Base-by-base conservation (phyloP, 306 rosid species). In the Lathyrus tuberosus region DNA sequence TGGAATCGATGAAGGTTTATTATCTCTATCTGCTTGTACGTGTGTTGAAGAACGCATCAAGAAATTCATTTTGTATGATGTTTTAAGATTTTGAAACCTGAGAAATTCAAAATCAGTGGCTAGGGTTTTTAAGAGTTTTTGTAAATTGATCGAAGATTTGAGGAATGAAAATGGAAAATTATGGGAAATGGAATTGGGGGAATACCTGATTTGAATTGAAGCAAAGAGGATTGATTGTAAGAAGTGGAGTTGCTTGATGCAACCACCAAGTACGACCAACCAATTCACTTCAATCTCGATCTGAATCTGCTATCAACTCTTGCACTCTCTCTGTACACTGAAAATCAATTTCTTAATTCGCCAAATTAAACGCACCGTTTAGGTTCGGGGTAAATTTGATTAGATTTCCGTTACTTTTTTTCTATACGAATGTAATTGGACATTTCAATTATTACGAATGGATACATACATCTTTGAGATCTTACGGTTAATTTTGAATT, bases 51-150 rank as follows among this genome's bases (percentile, higher is more conserved):
- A 80, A 24, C 96, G 87, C 79, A 69, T 68, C 79, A 94, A 80
- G 56, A 94, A 91, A 87, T 88, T 91, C 99, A 95, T 94, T 20
- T 57, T 80, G 69, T 62, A 18, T 3, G 43, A 13, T 2, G 12
- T 24, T 24, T 1, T 24, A 26, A 0, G 30, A 26, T 26, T 17
- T 17, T 14, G 8, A 12, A 24, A 8, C 13, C 91, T 81, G 86
- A 81, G 8, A 60, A 63, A 12, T 20, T 12, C 20, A 22, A 42
- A 64, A 12, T 10, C 13, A 16, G 48, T 62, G 28, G 15, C 16
- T 18, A 18, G 67, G 67, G 67, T 62, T 62, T 62, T 62, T 62
- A 16, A 5, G 48, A 18, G 67, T 5, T 37, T 35, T 35, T 35
- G 40, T 7, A 10, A 61, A 14, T 35, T 8, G 38, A 64, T 58